A percentile compares a stretch with the other conserved stretches of the same genome.
phyloP scores from a whole-genome alignment of 768 basidiomycete species.

The Trichaptum fuscoviolaceum region DNA sequence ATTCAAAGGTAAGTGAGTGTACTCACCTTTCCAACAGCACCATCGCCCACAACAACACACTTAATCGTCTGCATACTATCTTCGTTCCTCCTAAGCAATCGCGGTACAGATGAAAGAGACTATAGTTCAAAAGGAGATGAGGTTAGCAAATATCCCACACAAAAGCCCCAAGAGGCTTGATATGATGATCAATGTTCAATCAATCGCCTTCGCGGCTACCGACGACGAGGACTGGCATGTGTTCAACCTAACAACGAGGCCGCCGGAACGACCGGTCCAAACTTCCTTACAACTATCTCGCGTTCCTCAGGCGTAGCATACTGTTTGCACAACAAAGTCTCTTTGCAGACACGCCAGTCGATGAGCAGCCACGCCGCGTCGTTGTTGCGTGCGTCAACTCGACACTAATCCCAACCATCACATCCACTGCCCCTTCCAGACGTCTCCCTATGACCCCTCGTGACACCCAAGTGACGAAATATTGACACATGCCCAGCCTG shows the following conservation, averaged over 20 bases:
- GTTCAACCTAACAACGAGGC: neutral
- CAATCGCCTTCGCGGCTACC: neutral
- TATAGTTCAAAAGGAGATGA: neutral
- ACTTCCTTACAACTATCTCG: neutral
- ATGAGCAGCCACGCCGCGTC: neutral
- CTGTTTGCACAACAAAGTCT: neutral
- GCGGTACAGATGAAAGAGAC: neutral
- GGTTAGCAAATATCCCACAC: neutral
- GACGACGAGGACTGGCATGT: neutral
- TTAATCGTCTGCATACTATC: conserved; percentile 88
- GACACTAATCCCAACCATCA: neutral
- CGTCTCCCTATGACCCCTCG: neutral
- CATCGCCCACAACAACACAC: conserved; percentile 96
- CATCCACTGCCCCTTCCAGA: neutral
- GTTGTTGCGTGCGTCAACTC: neutral
- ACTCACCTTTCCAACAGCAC: conserved; percentile 95
- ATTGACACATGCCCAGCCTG: neutral
- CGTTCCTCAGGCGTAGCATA: neutral
- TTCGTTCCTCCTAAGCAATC: neutral
- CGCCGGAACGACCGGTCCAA: neutral
- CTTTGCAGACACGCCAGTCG: neutral
- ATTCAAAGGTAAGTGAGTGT: neutral
- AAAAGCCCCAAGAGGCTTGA: neutral
- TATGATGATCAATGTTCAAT: neutral
- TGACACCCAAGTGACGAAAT: neutral